phyloP scores from a whole-genome alignment of 2,329 filamentous ascomycete genomes.

The Xylaria sp. region DNA sequence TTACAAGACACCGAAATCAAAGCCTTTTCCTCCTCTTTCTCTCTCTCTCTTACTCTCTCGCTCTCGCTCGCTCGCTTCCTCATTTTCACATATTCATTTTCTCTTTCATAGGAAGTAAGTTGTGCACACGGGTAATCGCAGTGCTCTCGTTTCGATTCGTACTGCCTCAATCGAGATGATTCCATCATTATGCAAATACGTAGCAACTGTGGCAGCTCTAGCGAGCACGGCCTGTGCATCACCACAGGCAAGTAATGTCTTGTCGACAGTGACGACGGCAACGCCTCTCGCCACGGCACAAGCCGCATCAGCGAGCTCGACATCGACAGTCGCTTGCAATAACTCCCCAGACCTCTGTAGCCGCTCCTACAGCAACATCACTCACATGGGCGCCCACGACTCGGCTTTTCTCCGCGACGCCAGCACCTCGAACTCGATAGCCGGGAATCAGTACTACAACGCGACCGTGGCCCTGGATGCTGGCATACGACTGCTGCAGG shows the following conservation, averaged over 20 bases:
- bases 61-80: too few species aligned
- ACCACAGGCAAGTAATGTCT: constrained; percentile 22
- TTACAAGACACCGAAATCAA: neutral
- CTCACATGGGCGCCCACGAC: constrained; percentile 81
- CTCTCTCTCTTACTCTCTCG: constrained; percentile 15
- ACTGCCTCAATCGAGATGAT: constrained; percentile 25
- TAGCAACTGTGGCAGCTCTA: constrained; percentile 25
- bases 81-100: constrained; percentile 8
- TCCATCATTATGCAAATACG: constrained; percentile 23
- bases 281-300: constrained; percentile 26
- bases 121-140: constrained; percentile 3
- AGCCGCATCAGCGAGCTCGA: constrained; percentile 14
- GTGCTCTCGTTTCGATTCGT: neutral
- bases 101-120: neutral
- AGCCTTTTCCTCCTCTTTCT: neutral
- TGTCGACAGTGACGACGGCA: constrained; percentile 2
- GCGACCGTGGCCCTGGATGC: constrained; percentile 75
- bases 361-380: constrained; percentile 78
- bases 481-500: constrained; percentile 76
- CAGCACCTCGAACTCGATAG: constrained; percentile 68
- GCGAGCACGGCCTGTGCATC: constrained; percentile 28
- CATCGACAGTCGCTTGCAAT: constrained; percentile 70
- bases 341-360: constrained; percentile 80
- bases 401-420: constrained; percentile 75
- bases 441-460: constrained; percentile 80